Evolutionary conservation across 768 basidiomycete genomes (phyloP), one percentile per base, ranked within the genome.

Genomic region (Mycena latifolia): DNA sequence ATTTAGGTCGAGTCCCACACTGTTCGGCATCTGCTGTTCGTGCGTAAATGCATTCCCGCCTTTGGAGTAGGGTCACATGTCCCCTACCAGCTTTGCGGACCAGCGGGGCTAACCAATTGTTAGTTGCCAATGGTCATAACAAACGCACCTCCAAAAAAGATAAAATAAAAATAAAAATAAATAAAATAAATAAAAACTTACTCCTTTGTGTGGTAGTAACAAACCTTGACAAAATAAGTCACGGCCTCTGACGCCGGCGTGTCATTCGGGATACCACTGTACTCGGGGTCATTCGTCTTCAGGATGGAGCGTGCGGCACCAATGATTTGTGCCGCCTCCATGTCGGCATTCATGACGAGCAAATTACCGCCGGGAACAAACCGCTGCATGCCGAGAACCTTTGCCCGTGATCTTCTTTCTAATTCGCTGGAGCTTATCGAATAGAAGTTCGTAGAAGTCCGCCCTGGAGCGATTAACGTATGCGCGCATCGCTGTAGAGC

Each of bases 291-390:
- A 18, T 59, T 66, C 9, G 41, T 29, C 18, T 66, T 65, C 50
- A 70, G 39, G 18, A 70, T 11, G 8, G 69, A 66, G 33, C 55
- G 57, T 0, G 48, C 46, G 6, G 47, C 53, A 6, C 57, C 67
- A n/a, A 65, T 43, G 9, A 65, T 24, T 27, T 69, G 65, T 2
- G 69, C 61, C 12, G 61, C 45, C 14, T 69, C 69, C 69, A 69
- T 69, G 47, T 69, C 69, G 4, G 46, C 37, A 17, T 59, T 65
- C 35, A 63, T 53, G 2, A 39, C 63, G 12, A 69, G 41, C 2
- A 69, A 8, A 54, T 69, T 69, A 37, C 69, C 69, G 10, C 50
- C 61, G 1, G 28, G 45, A 7, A 63, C 52, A 25, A 69, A 55
- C 0, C 48, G 27, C 63, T 61, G 53, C 43, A 69, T 33, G 1